Evolutionary conservation across 225 moss, liverwort and hornwort species (phyloP).

Genomic region (Anthoceros angustus): DNA sequence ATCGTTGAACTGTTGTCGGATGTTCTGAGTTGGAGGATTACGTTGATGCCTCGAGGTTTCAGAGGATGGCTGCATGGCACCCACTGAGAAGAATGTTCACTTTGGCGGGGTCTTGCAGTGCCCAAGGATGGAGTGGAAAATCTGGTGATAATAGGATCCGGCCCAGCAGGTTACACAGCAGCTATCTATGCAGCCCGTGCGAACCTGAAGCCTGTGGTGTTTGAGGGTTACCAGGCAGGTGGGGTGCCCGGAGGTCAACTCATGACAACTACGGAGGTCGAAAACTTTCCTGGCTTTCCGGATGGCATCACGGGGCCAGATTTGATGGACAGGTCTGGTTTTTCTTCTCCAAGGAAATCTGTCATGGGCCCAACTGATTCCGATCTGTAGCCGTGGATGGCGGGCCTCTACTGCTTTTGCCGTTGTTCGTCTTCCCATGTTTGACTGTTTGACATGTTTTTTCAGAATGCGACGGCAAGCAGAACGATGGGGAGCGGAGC

Average conservation of each 20-base stretch:
- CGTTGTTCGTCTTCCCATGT: not conserved
- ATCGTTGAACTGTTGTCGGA: not conserved
- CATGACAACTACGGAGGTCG: slow-evolving; percentile 96
- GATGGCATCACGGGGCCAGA: slow-evolving; percentile 84
- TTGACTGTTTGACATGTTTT: not conserved
- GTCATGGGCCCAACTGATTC: not conserved
- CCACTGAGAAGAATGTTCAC: not conserved
- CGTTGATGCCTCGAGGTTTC: not conserved
- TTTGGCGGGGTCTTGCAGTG: slow-evolving; percentile 24
- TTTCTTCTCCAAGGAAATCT: not conserved
- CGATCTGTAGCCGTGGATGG: not conserved
- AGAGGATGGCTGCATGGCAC: not conserved
- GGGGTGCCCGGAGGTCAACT: slow-evolving; percentile 93
- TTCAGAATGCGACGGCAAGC: slow-evolving; percentile 93
- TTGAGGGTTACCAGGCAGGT: slow-evolving; percentile 76
- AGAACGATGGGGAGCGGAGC: slow-evolving; percentile 81
- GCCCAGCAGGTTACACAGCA: slow-evolving; percentile 95
- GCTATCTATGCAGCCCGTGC: slow-evolving; percentile 90
- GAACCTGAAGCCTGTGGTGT: slow-evolving; percentile 76
- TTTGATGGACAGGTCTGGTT: slow-evolving; percentile 75
- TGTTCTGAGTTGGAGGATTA: not conserved
- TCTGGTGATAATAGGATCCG: slow-evolving; percentile 84
- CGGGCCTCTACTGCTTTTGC: slow-evolving; percentile 8
- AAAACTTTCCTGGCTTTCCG: slow-evolving; percentile 92
- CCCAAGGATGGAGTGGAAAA: slow-evolving; percentile 83